A percentile compares a stretch with the other conserved stretches of the same genome.
Conservation (phyloP, 2,329 filamentous ascomycete species). For the Tothia fuscella region DNA sequence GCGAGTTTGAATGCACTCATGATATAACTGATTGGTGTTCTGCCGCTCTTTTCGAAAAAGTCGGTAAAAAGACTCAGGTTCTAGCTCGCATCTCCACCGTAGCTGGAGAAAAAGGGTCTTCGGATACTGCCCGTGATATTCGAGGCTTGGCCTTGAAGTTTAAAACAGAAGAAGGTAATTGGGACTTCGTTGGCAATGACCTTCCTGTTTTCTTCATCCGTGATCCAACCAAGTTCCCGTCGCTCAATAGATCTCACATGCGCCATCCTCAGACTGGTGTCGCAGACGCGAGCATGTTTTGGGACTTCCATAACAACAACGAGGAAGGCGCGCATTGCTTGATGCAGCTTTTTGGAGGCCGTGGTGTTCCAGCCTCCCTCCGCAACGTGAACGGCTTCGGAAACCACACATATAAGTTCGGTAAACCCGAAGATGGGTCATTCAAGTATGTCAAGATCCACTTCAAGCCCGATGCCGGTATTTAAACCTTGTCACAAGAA, state of each 20-base stretch:
- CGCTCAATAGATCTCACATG: slow-evolving; percentile 26
- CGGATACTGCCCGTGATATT: slow-evolving; percentile 37
- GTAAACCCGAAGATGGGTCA: slow-evolving; percentile 30
- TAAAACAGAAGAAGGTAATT: slow-evolving; percentile 40
- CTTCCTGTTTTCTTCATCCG: slow-evolving; percentile 34
- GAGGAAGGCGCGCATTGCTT: slow-evolving; percentile 40
- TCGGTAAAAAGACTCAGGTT: slow-evolving; percentile 42
- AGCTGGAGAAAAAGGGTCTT: slow-evolving; percentile 32
- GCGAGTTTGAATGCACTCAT: slow-evolving; percentile 48
- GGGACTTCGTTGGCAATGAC: slow-evolving; percentile 37
- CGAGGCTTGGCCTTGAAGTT: slow-evolving; percentile 40
- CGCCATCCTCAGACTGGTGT: slow-evolving; percentile 23
- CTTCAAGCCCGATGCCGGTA: slow-evolving; percentile 36
- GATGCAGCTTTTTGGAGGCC: slow-evolving; percentile 40
- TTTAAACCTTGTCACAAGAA: slow-evolving; percentile 31
- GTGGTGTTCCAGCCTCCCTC: slow-evolving; percentile 36
- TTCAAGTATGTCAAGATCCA: slow-evolving; percentile 41
- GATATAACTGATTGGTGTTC: slow-evolving; percentile 45
- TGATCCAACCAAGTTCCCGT: slow-evolving; percentile 32
- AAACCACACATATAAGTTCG: slow-evolving; percentile 33
- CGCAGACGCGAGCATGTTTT: slow-evolving; percentile 27
- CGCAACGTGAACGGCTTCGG: slow-evolving; percentile 36
- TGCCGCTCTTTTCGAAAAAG: slow-evolving; percentile 39
- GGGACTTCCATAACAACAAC: slow-evolving; percentile 32
- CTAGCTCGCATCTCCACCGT: slow-evolving; percentile 38